Evolutionary conservation across 2,329 filamentous ascomycete genomes (phyloP).

Genomic region (Colletotrichum sidae): DNA sequence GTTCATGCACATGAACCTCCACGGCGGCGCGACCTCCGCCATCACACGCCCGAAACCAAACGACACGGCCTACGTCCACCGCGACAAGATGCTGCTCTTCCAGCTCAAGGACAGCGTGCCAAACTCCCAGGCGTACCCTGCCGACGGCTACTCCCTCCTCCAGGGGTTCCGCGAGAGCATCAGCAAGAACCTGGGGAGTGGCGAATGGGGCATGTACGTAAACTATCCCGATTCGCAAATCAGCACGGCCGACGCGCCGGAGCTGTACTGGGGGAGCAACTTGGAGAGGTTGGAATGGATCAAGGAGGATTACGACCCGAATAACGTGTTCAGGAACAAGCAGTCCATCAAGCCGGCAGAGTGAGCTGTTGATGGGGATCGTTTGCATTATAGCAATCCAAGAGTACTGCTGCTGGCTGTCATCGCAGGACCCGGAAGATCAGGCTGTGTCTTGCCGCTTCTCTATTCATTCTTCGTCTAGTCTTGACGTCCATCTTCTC

Average conservation of each 20-base stretch:
- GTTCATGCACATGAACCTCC: conserved; percentile 50
- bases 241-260: conserved; percentile 55
- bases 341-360: conserved; percentile 42
- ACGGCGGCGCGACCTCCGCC: conserved; percentile 50
- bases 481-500: too few relatives aligned
- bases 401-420: too few relatives aligned
- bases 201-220: conserved; percentile 60
- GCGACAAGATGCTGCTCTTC: conserved; percentile 60
- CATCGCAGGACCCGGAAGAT: too few relatives aligned
- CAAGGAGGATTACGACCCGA: conserved; percentile 54
- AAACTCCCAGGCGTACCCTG: conserved; percentile 44
- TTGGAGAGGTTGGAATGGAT: conserved; percentile 50
- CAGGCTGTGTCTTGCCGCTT: too few relatives aligned
- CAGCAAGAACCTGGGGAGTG: conserved; percentile 47
- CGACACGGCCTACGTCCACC: conserved; percentile 52
- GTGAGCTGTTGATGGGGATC: not conserved
- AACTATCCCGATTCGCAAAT: conserved; percentile 65
- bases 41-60: conserved; percentile 43
- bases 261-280: conserved; percentile 59
- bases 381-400: too few relatives aligned
- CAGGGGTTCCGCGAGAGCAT: conserved; percentile 55
- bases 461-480: too few relatives aligned
- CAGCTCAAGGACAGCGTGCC: conserved; percentile 58
- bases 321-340: conserved; percentile 54
- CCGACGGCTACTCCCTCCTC: conserved; percentile 44